Evolutionary conservation across 768 basidiomycete genomes (phyloP), one percentile per base, ranked within the genome.

Genomic region (Saitozyma sp.): DNA sequence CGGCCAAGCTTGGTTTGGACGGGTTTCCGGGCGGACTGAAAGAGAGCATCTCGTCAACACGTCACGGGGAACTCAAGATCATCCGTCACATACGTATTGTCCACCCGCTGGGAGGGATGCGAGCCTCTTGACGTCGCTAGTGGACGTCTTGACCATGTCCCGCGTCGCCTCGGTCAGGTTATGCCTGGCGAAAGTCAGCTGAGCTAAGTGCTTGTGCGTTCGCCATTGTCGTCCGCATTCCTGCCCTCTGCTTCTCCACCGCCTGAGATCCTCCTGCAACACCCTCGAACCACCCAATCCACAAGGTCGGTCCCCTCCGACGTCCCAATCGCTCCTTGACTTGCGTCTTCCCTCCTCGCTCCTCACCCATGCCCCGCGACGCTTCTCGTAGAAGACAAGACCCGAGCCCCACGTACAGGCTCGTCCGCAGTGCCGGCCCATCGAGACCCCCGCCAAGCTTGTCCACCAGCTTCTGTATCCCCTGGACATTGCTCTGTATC

Each of bases 401-500:
- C 42, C 14, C 29, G 29, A 41, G 7, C 40, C 20, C 20, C 8
- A 84, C 92, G 66, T 73, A 95, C 94, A 98, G 81, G 56, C 86
- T 89, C 79, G 89, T 92, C 69, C 95, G 84, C 57, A 98, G 80
- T 2, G 82, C 79, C 0, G 88, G 86, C 16, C 88, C 91, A 78
- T 98, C 94, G 72, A 87, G 86, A 40, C 82, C 82, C 0, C 89
- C 91, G 5, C 95, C 95, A 0, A 99, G 85, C 78, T 94, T 90
- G 75, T 98, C 93, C n/a, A 98, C 91, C n/a, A 93, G 84, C 80
- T 91, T 91, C 70, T 92, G 80, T 54, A 99, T 94, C 14, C 91
- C 95, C 74, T 95, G 91, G 3, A 97, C 92, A 80, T 99, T 99
- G 62, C 91, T 86, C 73, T 95, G 94, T 83, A 98, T 92, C 85